Conservation (phyloP, 768 basidiomycete genomes). For the Amanita rimosa region DNA sequence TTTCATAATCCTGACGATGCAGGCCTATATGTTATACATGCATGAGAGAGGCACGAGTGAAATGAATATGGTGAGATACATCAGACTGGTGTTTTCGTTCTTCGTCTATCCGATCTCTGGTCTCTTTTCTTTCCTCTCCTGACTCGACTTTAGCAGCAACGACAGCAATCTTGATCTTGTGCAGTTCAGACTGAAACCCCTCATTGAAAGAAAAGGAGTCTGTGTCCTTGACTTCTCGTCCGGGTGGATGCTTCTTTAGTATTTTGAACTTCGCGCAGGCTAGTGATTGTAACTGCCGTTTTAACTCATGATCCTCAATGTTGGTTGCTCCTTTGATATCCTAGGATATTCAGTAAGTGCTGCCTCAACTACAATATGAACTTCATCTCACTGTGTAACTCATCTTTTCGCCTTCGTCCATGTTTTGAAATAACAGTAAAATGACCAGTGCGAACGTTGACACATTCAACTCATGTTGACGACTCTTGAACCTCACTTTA, state of each 20-base stretch:
- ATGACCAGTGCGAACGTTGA: conserved; percentile 85
- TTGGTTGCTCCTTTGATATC: conserved; percentile 71
- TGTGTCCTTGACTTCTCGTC: conserved; percentile 62
- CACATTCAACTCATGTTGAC: conserved; percentile 85
- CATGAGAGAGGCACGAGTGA: neutral
- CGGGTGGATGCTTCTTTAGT: conserved; percentile 81
- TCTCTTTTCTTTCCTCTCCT: conserved; percentile 81
- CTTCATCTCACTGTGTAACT: conserved; percentile 56
- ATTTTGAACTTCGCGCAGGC: conserved; percentile 94
- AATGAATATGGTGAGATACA: conserved; percentile 34
- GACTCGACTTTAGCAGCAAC: conserved; percentile 83
- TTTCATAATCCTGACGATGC: conserved; percentile 97
- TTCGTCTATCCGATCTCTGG: conserved; percentile 82
- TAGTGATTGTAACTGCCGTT: conserved; percentile 90
- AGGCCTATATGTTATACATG: conserved; percentile 60
- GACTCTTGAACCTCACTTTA: conserved; percentile 64
- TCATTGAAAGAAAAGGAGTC: conserved; percentile 90
- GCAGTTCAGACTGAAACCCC: conserved; percentile 69
- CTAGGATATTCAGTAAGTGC: conserved; percentile 26
- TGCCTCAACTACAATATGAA: neutral
- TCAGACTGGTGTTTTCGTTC: conserved; percentile 85
- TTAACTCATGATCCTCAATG: conserved; percentile 69
- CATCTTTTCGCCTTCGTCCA: conserved; percentile 56
- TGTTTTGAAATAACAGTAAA: conserved; percentile 74
- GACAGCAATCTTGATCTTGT: conserved; percentile 89